Base-by-base conservation (phyloP, 2,329 filamentous ascomycete species). In the Neofusicoccum umdonicola region DNA sequence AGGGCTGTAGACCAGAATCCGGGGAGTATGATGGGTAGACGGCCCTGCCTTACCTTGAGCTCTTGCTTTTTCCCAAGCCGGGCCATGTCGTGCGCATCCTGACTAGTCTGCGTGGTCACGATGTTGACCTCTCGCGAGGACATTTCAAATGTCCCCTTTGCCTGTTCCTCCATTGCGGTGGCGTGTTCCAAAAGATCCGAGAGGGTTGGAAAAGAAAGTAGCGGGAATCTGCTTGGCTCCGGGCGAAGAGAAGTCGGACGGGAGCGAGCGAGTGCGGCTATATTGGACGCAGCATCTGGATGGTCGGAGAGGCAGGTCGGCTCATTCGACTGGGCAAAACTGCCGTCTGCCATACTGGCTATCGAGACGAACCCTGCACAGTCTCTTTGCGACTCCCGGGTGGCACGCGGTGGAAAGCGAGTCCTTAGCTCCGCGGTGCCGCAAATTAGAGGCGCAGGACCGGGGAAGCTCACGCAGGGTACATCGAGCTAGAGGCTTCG, bases 21-120 rank as follows among this genome's bases (percentile, higher is more conserved):
- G 11, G 39, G 12, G 39, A 41, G 27, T 7, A 31, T 5, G 27
- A 7, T 31, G 27, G 27, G 27, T 41, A 41, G 39, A 41, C 39
- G 15, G 17, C 3, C 13, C 12, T 8, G 42, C 52, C 71, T 65
- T 62, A 74, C 80, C 66, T 79, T 78, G 65, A 84, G 74, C 57
- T 83, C 80, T 63, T 83, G 81, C n/a, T 75, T 73, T 71, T 83
- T 84, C 47, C 82, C 82, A 77, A 84, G 77, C 17, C 82, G 78
- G 35, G 74, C 73, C 78, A 84, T 81, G 64, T 84, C 78, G 8
- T 54, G 50, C 19, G 31, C 50, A 37, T 54, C 50, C 13, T 54
- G 50, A 35, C 35, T 39, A 35, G 50, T 54, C 35, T 54, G 50
- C 6, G 50, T 54, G 31, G 31, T 17, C 15, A 39, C 31, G 17